Evolutionary conservation across 257 asterid species (phyloP).

Genomic region (Nicotiana benthamiana): DNA sequence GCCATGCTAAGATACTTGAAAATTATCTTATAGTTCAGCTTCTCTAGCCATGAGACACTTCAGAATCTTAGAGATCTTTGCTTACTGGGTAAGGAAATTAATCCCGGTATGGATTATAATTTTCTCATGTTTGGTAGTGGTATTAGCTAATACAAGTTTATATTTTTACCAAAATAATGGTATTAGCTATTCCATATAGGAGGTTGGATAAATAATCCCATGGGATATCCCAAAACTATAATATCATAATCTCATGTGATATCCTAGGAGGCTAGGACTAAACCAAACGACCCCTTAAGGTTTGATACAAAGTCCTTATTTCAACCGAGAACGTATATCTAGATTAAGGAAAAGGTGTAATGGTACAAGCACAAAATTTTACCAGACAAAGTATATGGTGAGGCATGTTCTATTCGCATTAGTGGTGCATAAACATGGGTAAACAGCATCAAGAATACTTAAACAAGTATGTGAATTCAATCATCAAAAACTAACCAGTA

Average conservation of each 20-base stretch:
- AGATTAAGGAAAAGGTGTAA: background rate
- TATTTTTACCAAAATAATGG: no score
- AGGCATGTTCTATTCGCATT: background rate
- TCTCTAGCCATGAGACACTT: background rate
- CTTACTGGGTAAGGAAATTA: no score
- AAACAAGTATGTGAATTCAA: background rate
- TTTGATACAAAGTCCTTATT: background rate
- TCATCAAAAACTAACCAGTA: constrained; percentile 53
- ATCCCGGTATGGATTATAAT: no score
- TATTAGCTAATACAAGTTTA: no score
- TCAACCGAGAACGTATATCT: background rate
- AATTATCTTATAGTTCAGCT: background rate
- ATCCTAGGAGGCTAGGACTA: no score
- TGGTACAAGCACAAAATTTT: background rate
- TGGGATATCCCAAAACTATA: no score
- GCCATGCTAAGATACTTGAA: no score
- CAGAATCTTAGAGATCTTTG: background rate
- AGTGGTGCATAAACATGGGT: background rate
- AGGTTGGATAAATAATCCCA: no score
- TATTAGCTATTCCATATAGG: no score
- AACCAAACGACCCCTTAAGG: background rate
- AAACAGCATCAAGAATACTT: background rate
- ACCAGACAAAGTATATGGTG: background rate
- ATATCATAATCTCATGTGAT: no score
- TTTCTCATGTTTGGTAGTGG: no score